Percentiles rank a stretch among this genome's conserved stretches.
These are phyloP conservation scores for Amanita jacksonii DNA, from an alignment of 768 basidiomycete genomes.

Conservation along the genomic window DNA sequence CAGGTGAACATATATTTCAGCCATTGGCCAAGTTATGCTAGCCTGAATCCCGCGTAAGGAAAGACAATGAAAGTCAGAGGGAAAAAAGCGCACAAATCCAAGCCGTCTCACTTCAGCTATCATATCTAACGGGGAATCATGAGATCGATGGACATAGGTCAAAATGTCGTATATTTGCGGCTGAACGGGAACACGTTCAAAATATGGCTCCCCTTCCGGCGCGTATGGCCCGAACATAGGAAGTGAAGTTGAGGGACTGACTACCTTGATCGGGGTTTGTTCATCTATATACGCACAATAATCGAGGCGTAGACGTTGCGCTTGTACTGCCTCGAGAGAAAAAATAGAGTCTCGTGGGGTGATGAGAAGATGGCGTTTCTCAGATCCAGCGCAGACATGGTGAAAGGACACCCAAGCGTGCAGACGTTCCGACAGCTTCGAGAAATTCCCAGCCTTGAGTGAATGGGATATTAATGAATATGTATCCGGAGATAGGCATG, in stretches of 20 bases:
- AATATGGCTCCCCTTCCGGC: constrained; percentile 21
- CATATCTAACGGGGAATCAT: constrained; percentile 44
- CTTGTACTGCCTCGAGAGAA: constrained; percentile 36
- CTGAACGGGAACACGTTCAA: constrained; percentile 56
- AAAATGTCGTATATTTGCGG: constrained; percentile 62
- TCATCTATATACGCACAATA: constrained; percentile 30
- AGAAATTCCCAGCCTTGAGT: constrained; percentile 32
- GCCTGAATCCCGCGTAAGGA: constrained; percentile 29
- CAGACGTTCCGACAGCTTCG: constrained; percentile 27
- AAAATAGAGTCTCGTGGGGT: constrained; percentile 53
- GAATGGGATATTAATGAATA: constrained; percentile 44
- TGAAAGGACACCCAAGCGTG: constrained; percentile 50
- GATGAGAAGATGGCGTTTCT: constrained; percentile 46
- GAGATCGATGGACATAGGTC: constrained; percentile 55
- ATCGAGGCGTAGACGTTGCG: constrained; percentile 38
- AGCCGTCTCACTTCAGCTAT: constrained; percentile 45
- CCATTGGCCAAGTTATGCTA: constrained; percentile 65
- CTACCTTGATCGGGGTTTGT: constrained; percentile 4
- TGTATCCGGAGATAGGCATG: constrained; percentile 42
- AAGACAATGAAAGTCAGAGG: background rate
- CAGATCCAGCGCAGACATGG: constrained; percentile 52
- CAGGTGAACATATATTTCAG: constrained; percentile 52
- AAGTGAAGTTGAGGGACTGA: background rate
- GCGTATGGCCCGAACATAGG: constrained; percentile 14
- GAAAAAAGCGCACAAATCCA: constrained; percentile 42